Evolutionary conservation across 495 filamentous ascomycete species (phyloP).

Genomic region (Terfezia boudieri): DNA sequence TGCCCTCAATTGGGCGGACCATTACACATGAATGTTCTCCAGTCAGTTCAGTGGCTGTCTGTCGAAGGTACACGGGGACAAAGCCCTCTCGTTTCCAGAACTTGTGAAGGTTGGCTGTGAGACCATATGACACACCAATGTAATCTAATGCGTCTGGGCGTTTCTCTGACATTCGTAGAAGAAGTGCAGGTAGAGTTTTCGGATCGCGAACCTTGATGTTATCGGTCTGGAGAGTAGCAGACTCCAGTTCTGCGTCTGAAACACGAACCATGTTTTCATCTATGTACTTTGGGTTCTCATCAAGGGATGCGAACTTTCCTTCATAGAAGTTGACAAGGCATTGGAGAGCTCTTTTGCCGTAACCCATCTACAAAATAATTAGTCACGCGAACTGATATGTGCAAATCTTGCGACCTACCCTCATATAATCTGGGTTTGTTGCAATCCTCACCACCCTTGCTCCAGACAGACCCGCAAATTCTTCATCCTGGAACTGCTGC

Average conservation of each 20-base stretch:
- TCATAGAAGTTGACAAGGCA: conserved; percentile 83
- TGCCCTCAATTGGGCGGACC: conserved; percentile 52
- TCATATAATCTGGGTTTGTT: conserved; percentile 82
- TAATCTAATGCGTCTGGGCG: conserved; percentile 70
- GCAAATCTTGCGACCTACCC: background rate
- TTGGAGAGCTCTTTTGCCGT: conserved; percentile 68
- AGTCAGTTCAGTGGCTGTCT: conserved; percentile 88
- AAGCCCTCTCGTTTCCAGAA: conserved; percentile 87
- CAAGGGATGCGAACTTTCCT: conserved; percentile 70
- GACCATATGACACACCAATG: conserved; percentile 80
- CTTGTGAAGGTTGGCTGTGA: conserved; percentile 72
- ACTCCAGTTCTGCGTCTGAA: conserved; percentile 62
- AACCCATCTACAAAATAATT: conserved; percentile 45
- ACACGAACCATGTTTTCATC: conserved; percentile 50
- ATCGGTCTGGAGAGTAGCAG: conserved; percentile 58
- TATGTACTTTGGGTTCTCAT: conserved; percentile 32
- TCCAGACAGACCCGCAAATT: conserved; percentile 82
- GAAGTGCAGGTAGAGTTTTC: conserved; percentile 73
- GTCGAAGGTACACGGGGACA: conserved; percentile 75
- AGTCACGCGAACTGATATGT: background rate
- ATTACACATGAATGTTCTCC: conserved; percentile 97
- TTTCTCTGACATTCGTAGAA: conserved; percentile 69
- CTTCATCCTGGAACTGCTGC: conserved; percentile 96
- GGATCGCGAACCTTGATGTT: conserved; percentile 81
- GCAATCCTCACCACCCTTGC: conserved; percentile 87